Evolutionary conservation across 1,139 yeast genomes (phyloP).

Genomic region (Ogataea hybrid): DNA sequence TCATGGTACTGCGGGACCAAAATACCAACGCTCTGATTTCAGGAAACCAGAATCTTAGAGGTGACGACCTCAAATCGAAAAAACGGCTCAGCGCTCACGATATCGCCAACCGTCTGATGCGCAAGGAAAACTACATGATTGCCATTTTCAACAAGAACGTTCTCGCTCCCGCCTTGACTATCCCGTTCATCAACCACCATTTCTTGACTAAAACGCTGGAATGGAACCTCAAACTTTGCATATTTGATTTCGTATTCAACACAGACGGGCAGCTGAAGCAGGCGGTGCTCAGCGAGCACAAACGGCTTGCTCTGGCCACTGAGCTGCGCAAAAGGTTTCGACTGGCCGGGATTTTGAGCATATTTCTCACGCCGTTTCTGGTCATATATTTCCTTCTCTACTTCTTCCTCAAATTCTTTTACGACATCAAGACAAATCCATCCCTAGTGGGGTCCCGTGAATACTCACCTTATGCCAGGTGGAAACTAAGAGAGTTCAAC

Average conservation of each 20-base stretch:
- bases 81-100: slow-evolving; percentile 86
- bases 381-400: slow-evolving; percentile 78
- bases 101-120: slow-evolving; percentile 93
- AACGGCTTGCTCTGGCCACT: slow-evolving; percentile 61
- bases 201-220: slow-evolving; percentile 84
- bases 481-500: slow-evolving; percentile 93
- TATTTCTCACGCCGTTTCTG: slow-evolving; percentile 80
- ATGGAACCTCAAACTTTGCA: slow-evolving; percentile 89
- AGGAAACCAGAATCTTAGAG: slow-evolving; percentile 27
- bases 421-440: slow-evolving; percentile 89
- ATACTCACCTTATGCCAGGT: slow-evolving; percentile 90
- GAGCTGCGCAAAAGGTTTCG: slow-evolving; percentile 78
- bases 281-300: slow-evolving; percentile 66
- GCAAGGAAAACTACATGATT: slow-evolving; percentile 89
- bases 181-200: slow-evolving; percentile 41
- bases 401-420: slow-evolving; percentile 87
- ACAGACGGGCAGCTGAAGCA: slow-evolving; percentile 82
- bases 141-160: slow-evolving; percentile 82
- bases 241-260: slow-evolving; percentile 83
- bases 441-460: slow-evolving; percentile 81
- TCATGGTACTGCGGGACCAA: slow-evolving; percentile 73
- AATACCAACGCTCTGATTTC: slow-evolving; percentile 63
- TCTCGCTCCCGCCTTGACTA: slow-evolving; percentile 57
- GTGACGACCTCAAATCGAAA: slow-evolving; percentile 62
- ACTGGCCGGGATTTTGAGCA: slow-evolving; percentile 83